Conservation (phyloP, 495 filamentous ascomycete genomes). For the Tetracladium setigerum region DNA sequence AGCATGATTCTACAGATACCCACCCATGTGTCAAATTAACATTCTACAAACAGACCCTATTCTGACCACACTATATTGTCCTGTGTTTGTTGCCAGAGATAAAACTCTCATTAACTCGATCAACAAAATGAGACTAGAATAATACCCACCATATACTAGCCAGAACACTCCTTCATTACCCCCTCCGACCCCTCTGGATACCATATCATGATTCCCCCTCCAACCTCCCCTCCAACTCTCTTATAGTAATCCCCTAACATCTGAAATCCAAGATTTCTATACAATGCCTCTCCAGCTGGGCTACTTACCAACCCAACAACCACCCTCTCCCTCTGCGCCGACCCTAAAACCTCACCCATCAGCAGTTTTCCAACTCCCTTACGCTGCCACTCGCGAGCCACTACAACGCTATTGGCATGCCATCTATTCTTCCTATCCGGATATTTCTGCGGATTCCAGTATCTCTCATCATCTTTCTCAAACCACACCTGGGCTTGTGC, state of each 20-base stretch:
- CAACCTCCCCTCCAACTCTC: neutral
- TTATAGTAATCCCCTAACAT: slow-evolving; percentile 2
- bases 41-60: too few relatives aligned
- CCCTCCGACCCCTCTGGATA: slow-evolving; percentile 1
- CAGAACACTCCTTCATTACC: neutral
- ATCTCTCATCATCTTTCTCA: slow-evolving; percentile 1
- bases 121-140: too few relatives aligned
- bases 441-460: neutral
- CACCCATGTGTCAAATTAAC: too few relatives aligned
- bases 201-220: slow-evolving; percentile 10
- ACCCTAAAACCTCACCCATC: slow-evolving; percentile 14
- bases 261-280: slow-evolving; percentile 13
- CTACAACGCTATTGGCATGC: slow-evolving; percentile 14
- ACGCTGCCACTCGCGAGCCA: slow-evolving; percentile 10
- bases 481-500: neutral
- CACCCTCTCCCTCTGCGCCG: slow-evolving; percentile 14
- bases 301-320: slow-evolving; percentile 15
- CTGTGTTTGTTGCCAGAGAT: too few relatives aligned
- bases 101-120: too few relatives aligned
- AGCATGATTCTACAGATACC: too few relatives aligned
- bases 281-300: slow-evolving; percentile 8
- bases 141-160: too few relatives aligned
- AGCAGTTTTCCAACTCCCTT: slow-evolving; percentile 16
- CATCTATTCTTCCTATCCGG: slow-evolving; percentile 14
- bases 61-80: too few relatives aligned